These are phyloP conservation scores for Arthrobotrys conoides DNA, from an alignment of 2,329 filamentous ascomycete species.

Conservation along the genomic window DNA sequence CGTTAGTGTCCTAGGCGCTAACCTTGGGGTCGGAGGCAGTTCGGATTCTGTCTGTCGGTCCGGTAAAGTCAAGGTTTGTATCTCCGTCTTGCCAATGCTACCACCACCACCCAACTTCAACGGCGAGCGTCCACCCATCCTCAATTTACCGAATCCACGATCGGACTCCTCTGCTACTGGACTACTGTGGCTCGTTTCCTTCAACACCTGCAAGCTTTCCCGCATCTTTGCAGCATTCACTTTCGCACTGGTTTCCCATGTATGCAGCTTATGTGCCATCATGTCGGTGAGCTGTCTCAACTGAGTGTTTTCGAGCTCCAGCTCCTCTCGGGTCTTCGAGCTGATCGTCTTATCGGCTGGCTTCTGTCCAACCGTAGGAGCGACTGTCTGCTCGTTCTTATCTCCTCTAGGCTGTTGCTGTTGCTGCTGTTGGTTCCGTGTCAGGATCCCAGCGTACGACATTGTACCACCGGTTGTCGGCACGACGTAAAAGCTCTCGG, in stretches of 20 bases:
- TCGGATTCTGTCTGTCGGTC: slow-evolving; percentile 53
- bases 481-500: slow-evolving; percentile 93
- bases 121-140: slow-evolving; percentile 62
- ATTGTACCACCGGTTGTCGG: slow-evolving; percentile 91
- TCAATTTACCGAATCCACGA: slow-evolving; percentile 64
- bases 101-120: slow-evolving; percentile 43
- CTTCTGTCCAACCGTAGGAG: slow-evolving; percentile 60
- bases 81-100: slow-evolving; percentile 56
- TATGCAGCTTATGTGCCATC: slow-evolving; percentile 86
- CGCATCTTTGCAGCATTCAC: slow-evolving; percentile 67
- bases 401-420: slow-evolving; percentile 63
- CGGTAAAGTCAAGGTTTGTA: slow-evolving; percentile 65
- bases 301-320: slow-evolving; percentile 87
- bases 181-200: slow-evolving; percentile 72
- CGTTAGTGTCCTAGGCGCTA: slow-evolving; percentile 48
- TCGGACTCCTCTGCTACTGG: slow-evolving; percentile 68
- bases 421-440: slow-evolving; percentile 67
- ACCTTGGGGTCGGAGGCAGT: slow-evolving; percentile 50
- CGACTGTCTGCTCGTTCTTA: slow-evolving; percentile 47
- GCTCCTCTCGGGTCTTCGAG: slow-evolving; percentile 83
- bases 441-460: slow-evolving; percentile 91
- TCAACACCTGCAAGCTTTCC: slow-evolving; percentile 85
- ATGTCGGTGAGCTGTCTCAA: slow-evolving; percentile 89
- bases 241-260: slow-evolving; percentile 91
- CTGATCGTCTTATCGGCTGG: slow-evolving; percentile 54